phyloP scores from a whole-genome alignment of 2,329 filamentous ascomycete genomes.

The Exophiala lecanii-corni region DNA sequence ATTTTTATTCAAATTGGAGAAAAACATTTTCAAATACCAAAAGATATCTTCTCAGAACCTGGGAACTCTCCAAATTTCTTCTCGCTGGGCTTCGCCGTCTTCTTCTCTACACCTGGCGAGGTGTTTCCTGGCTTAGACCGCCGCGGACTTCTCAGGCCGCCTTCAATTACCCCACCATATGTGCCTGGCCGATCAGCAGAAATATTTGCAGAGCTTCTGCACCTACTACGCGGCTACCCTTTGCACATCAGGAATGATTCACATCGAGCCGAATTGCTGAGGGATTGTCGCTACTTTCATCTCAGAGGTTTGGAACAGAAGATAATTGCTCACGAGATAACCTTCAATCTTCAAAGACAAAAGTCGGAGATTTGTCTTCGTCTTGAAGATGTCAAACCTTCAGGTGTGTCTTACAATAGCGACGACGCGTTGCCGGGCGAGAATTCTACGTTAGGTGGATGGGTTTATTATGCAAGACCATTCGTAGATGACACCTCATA shows the following conservation, averaged over 20 bases:
- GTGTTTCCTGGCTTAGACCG: slow-evolving; percentile 82
- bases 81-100: slow-evolving; percentile 79
- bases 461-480: slow-evolving; percentile 76
- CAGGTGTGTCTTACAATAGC: slow-evolving; percentile 64
- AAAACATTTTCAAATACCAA: slow-evolving; percentile 81
- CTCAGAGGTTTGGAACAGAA: slow-evolving; percentile 87
- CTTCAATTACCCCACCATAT: slow-evolving; percentile 75
- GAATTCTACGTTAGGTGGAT: slow-evolving; percentile 38
- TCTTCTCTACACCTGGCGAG: slow-evolving; percentile 75
- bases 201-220: slow-evolving; percentile 75
- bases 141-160: slow-evolving; percentile 74
- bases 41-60: slow-evolving; percentile 76
- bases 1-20: slow-evolving; percentile 91
- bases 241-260: slow-evolving; percentile 69
- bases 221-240: slow-evolving; percentile 77
- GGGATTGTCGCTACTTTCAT: slow-evolving; percentile 89
- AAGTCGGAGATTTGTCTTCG: slow-evolving; percentile 73
- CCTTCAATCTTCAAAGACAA: slow-evolving; percentile 65
- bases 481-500: slow-evolving; percentile 71
- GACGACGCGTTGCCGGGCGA: slow-evolving; percentile 36
- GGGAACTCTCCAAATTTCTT: slow-evolving; percentile 97
- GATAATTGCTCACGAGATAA: slow-evolving; percentile 71
- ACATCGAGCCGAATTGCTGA: slow-evolving; percentile 71
- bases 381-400: slow-evolving; percentile 83
- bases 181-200: slow-evolving; percentile 79